Evolutionary conservation across 495 filamentous ascomycete species (phyloP), one percentile per base, ranked within the genome.

Genomic region (Aspergillus sclerotiicarbonarius): DNA sequence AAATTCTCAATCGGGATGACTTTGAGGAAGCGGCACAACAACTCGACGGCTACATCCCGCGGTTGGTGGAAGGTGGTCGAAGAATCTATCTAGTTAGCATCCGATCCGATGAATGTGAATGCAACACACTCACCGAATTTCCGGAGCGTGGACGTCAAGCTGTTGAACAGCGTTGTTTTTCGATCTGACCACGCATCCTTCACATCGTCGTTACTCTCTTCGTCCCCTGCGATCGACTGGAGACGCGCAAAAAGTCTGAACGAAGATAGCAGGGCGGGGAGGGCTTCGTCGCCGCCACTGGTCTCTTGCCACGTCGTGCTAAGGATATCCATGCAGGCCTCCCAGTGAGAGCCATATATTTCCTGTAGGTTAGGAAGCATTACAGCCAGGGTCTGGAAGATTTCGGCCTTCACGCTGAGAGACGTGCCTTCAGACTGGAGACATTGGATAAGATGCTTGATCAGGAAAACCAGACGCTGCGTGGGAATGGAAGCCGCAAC

Each of bases 341-440:
- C 79, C 94, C 94, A 98, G 65, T 94, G 90, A 2, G 85, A 79
- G 2, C 92, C 94, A 66, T 95, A 97, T 7, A 94, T 84, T 41
- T 88, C 84, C 46, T 80, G 78, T 32, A 96, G 83, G 31, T 78
- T 77, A 47, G 89, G 89, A 13, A 97, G 71, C 9, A 95, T 72
- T n/a, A 73, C 67, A 1, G 77, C 69, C 35, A 98, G 69, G 1
- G 77, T 80, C 59, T 85, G 86, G 56, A 87, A 84, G 1, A 91
- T 80, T 33, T 80, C 77, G 9, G 75, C 64, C 55, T 68, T 76
- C 44, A 82, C 54, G 25, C 70, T 67, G 15, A 71, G 58, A 18
- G 72, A 59, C 8, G 73, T 51, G 2, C 76, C 64, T n/a, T 80
- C 76, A 0, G 81, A 79, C 32, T 87, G 77, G 2, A 90, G 69